A percentile compares a stretch with the other conserved stretches of the same genome.
These are phyloP conservation scores for Immersiporthe knoxdaviesiana DNA, from an alignment of 2,329 filamentous ascomycete genomes.

Conservation along the genomic window DNA sequence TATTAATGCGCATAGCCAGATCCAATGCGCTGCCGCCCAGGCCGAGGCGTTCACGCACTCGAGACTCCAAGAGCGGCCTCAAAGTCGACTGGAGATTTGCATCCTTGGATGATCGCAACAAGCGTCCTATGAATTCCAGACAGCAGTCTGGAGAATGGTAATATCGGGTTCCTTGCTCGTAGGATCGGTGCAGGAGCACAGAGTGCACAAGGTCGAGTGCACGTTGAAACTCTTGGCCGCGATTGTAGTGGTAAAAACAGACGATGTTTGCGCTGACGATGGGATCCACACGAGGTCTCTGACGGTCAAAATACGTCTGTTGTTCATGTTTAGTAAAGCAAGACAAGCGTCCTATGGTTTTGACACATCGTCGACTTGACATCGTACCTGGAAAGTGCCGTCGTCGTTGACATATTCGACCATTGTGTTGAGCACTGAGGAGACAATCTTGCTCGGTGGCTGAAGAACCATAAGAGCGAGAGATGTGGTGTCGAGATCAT, in stretches of 20 bases:
- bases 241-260: constrained; percentile 38
- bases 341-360: neutral
- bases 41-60: constrained; percentile 35
- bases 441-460: neutral
- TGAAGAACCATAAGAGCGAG: constrained; percentile 36
- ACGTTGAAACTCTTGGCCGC: constrained; percentile 31
- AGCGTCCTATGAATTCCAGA: constrained; percentile 36
- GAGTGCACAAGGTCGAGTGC: constrained; percentile 36
- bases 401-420: neutral
- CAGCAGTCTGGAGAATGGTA: constrained; percentile 40
- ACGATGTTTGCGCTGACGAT: constrained; percentile 29
- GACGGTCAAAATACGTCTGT: neutral
- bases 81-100: constrained; percentile 33
- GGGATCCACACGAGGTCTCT: neutral
- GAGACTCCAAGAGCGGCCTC: constrained; percentile 32
- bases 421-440: neutral
- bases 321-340: neutral
- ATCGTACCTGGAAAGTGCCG: constrained; percentile 1
- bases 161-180: constrained; percentile 39
- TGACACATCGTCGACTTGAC: too few relatives aligned
- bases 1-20: constrained; percentile 36
- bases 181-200: constrained; percentile 34
- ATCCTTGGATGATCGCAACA: constrained; percentile 33
- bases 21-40: constrained; percentile 34
- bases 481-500: constrained; percentile 42